Conservation (phyloP, 495 filamentous ascomycete species). For the Daldinia concentrica region DNA sequence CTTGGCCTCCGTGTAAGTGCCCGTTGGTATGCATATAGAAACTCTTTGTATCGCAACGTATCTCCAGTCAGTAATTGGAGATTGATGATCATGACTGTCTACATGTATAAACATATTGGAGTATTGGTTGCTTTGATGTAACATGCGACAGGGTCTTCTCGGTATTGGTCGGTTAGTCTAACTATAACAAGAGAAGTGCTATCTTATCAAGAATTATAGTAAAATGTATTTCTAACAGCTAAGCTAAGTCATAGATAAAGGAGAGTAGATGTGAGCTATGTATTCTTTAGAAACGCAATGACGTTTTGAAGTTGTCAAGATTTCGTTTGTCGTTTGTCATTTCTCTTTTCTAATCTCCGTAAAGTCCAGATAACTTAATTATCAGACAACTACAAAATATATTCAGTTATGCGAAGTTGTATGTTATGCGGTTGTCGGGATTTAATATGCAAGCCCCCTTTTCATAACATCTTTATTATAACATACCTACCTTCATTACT, state of each 20-base stretch:
- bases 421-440: not conserved
- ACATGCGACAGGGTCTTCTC: not conserved
- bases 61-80: not conserved
- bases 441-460: not conserved
- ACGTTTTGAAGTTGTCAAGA: not conserved
- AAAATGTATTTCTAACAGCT: not conserved
- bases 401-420: not conserved
- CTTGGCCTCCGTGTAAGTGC: not conserved
- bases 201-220: constrained; percentile 1
- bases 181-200: not conserved
- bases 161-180: not conserved
- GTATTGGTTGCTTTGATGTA: not conserved
- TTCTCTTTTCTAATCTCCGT: not conserved
- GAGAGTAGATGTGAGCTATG: not conserved
- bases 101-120: not conserved
- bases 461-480: no score
- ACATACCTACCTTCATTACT: not conserved
- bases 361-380: not conserved
- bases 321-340: not conserved
- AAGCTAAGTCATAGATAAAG: not conserved
- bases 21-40: not conserved
- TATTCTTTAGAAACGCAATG: no score
- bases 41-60: not conserved
- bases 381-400: not conserved
- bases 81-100: not conserved